phyloP scores from a whole-genome alignment of 257 asterid genomes.

The Handroanthus guayacan region DNA sequence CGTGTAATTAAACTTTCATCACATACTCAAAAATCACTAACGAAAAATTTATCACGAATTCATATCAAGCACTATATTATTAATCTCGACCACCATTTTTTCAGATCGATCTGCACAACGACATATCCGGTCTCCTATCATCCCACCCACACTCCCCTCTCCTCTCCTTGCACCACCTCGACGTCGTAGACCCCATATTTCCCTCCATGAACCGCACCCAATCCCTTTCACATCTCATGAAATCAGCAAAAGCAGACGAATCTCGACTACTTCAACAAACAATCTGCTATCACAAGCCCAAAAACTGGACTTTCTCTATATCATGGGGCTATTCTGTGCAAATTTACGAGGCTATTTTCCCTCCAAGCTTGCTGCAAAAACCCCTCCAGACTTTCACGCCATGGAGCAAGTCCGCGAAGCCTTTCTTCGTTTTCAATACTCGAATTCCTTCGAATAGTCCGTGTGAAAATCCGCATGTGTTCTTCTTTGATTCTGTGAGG shows the following conservation, averaged over 20 bases:
- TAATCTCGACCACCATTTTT: no score
- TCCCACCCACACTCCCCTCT: conserved; percentile 43
- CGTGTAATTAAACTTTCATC: conserved; percentile 21
- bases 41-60: no score
- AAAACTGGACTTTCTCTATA: conserved; percentile 48
- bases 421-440: conserved; percentile 47
- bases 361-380: conserved; percentile 40
- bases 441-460: conserved; percentile 40
- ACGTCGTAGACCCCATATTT: conserved; percentile 39
- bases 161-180: conserved; percentile 50
- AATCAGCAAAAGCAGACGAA: conserved; percentile 33
- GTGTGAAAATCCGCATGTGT: conserved; percentile 32
- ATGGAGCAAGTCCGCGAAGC: conserved; percentile 40
- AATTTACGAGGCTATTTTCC: conserved; percentile 38
- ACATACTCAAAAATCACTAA: no score
- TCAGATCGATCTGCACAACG: conserved; percentile 42
- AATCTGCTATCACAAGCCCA: conserved; percentile 41
- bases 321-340: conserved; percentile 51
- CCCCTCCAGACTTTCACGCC: conserved; percentile 48
- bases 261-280: conserved; percentile 46
- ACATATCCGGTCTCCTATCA: conserved; percentile 45
- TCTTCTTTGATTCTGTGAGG: conserved; percentile 36
- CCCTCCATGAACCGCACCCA: conserved; percentile 31
- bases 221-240: conserved; percentile 41
- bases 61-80: no score